Base-by-base conservation (phyloP, 805 yeast species). In the Wickerhamomyces chaumierensis region DNA sequence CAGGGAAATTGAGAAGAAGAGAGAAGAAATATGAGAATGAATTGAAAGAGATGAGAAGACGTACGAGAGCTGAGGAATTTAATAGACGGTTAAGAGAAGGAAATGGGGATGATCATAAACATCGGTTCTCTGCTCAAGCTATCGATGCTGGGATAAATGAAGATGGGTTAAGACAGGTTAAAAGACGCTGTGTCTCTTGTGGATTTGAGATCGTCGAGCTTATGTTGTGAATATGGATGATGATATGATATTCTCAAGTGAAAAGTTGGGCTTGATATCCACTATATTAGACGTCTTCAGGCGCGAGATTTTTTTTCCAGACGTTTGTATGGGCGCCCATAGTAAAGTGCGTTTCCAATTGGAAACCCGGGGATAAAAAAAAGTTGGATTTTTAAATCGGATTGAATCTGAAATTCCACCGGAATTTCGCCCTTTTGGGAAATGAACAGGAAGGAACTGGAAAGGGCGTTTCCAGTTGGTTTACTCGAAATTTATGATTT, bases 51-150 rank as follows among this genome's bases (percentile, higher is more conserved):
- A 90, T 92, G 95, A 68, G 96, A 44, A 77, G 82, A 55, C 80
- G 82, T 49, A 82, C 96, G 2, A 69, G 98, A 48, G 96, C 98
- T 0, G 95, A 88, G 56, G 92, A 83, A 53, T 78, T 69, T 52
- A 87, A 94, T 1, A 70, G 87, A 49, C 71, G 73, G 48, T 49
- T 81, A 18, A 68, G 88, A 31, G 73, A 76, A 40, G 75, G 75
- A 3, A 65, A 73, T 44, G 65, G 73, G 38, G 73, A 69, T 25
- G 66, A 72, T 7, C 96, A 88, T 57, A 69, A 61, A 12, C 96
- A 87, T 55, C 75, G 73, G 18, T 87, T 92, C 81, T 71, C 80
- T 23, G 72, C 69, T 1, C 76, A 81, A 0, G 33, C 18, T 12
- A 52, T 63, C 5, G 65, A 58, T 32, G 69, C 66, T 4, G 70